Evolutionary conservation across 2,329 filamentous ascomycete species (phyloP).

Genomic region (Diaporthe humulicola): DNA sequence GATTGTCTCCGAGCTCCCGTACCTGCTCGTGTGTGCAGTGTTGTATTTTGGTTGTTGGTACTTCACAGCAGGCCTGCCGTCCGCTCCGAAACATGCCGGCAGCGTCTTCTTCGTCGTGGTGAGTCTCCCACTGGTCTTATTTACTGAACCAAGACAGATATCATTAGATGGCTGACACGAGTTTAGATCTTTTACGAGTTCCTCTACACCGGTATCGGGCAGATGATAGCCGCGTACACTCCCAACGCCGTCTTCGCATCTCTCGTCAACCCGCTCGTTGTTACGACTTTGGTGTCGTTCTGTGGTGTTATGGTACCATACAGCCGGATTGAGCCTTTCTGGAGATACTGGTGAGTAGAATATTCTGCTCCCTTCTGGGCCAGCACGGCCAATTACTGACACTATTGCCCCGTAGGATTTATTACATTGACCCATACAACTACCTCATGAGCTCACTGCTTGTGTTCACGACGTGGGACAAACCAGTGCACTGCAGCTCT

Average conservation of each 20-base stretch:
- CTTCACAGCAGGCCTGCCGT: slow-evolving; percentile 67
- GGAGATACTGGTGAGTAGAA: slow-evolving; percentile 68
- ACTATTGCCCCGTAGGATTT: slow-evolving; percentile 50
- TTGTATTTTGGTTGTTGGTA: slow-evolving; percentile 70
- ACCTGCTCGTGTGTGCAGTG: slow-evolving; percentile 58
- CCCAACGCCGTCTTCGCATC: slow-evolving; percentile 72
- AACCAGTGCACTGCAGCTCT: slow-evolving; percentile 59
- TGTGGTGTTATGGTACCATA: slow-evolving; percentile 82
- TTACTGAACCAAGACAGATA: neutral
- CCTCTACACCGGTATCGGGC: slow-evolving; percentile 71
- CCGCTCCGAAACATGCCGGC: slow-evolving; percentile 49
- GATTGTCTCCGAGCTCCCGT: slow-evolving; percentile 61
- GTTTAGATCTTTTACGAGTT: slow-evolving; percentile 66
- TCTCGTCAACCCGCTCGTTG: slow-evolving; percentile 68
- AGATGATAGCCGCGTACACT: slow-evolving; percentile 72
- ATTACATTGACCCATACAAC: slow-evolving; percentile 73
- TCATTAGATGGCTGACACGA: neutral
- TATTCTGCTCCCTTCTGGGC: neutral
- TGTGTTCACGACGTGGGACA: slow-evolving; percentile 64
- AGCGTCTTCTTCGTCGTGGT: slow-evolving; percentile 65
- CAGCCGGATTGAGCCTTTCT: slow-evolving; percentile 71
- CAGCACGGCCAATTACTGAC: neutral
- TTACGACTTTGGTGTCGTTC: slow-evolving; percentile 72
- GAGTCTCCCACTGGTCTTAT: neutral
- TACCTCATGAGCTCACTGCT: slow-evolving; percentile 71